These are phyloP conservation scores for Boletus tylopilopsis DNA, from an alignment of 768 basidiomycete species.

Conservation along the genomic window DNA sequence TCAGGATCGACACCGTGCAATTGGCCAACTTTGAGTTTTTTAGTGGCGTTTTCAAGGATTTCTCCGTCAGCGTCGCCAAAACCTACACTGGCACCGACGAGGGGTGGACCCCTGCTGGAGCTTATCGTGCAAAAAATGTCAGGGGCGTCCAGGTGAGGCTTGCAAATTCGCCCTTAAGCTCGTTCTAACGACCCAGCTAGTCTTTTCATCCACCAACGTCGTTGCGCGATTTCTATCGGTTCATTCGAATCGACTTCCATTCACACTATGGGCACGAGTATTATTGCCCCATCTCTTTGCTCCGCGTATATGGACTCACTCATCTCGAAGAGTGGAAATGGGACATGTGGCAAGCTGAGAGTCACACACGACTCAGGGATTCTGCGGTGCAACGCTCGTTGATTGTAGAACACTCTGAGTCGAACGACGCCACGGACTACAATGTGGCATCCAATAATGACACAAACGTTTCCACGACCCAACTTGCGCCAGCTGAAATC, in stretches of 20 bases:
- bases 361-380: slow-evolving; percentile 45
- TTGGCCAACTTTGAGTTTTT: slow-evolving; percentile 98
- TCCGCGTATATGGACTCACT: slow-evolving; percentile 92
- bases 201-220: slow-evolving; percentile 77
- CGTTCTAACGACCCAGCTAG: slow-evolving; percentile 30
- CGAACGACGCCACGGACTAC: neutral
- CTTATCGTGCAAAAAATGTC: slow-evolving; percentile 82
- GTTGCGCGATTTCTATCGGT: slow-evolving; percentile 84
- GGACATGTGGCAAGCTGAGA: slow-evolving; percentile 78
- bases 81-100: slow-evolving; percentile 60
- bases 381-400: slow-evolving; percentile 5
- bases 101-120: slow-evolving; percentile 72
- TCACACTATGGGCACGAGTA: slow-evolving; percentile 93
- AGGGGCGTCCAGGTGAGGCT: slow-evolving; percentile 83
- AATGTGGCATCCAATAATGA: neutral
- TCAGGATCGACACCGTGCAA: slow-evolving; percentile 93
- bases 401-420: slow-evolving; percentile 22
- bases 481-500: neutral
- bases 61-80: slow-evolving; percentile 83
- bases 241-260: slow-evolving; percentile 89
- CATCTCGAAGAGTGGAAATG: slow-evolving; percentile 97
- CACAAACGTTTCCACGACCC: slow-evolving; percentile 5
- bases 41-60: slow-evolving; percentile 92
- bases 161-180: neutral
- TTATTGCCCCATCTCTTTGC: slow-evolving; percentile 90